Conservation (phyloP, 23 red algal species). For the Cyanidiococcus yangmingshanensis region DNA sequence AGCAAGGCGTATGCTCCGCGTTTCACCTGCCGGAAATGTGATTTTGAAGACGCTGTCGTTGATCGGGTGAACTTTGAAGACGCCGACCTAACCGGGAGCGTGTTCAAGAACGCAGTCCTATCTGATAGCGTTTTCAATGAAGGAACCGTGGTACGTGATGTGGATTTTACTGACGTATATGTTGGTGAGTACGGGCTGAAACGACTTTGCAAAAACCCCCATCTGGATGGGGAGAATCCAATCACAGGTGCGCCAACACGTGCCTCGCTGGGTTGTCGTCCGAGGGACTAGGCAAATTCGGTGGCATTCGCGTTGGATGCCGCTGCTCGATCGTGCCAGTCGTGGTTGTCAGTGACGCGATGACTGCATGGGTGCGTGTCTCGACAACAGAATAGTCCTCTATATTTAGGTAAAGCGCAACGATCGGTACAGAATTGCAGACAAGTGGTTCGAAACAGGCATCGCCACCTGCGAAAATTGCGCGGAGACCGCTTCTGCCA, state of each 20-base stretch:
- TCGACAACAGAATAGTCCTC: no score
- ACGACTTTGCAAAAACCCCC: constrained; percentile 53
- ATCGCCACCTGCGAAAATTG: no score
- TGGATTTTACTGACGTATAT: constrained; percentile 86
- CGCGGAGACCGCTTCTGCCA: no score
- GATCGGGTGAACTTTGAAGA: constrained; percentile 83
- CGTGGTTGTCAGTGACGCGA: no score
- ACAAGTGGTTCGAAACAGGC: no score
- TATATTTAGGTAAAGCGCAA: no score
- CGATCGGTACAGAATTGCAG: no score
- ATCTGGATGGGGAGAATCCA: constrained; percentile 46
- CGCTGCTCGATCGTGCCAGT: no score
- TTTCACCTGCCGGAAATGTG: constrained; percentile 32
- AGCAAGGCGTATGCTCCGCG: constrained; percentile 54
- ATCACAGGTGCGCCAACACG: constrained; percentile 60
- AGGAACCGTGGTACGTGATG: constrained; percentile 49
- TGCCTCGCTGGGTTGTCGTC: constrained; percentile 62
- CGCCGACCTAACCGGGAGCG: constrained; percentile 38
- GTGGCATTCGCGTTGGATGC: no score
- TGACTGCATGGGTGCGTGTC: no score
- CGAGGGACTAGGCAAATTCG: background rate
- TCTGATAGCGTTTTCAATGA: constrained; percentile 66
- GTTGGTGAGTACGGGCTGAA: constrained; percentile 70
- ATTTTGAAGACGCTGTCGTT: constrained; percentile 64
- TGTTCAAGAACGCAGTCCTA: constrained; percentile 76